Base-by-base conservation (phyloP, 306 rosid species). In the Canavalia gladiata region DNA sequence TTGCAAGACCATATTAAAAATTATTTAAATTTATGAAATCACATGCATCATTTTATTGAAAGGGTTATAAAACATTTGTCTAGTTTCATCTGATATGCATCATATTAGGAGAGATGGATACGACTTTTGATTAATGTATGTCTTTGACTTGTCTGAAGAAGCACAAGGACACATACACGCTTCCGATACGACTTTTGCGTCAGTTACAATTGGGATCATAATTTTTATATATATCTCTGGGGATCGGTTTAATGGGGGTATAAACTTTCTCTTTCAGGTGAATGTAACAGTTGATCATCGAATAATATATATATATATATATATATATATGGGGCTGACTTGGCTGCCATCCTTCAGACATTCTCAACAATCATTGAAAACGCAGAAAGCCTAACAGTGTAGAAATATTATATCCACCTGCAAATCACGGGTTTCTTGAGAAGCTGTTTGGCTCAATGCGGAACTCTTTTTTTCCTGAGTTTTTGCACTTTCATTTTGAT, bases 251-350 rank as follows among this genome's bases (percentile, higher is more conserved):
- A 6, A 39, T 74, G 46, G 52, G 52, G 70, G 69, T 9, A 18
- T 64, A 43, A 72, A 71, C 45, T 74, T 62, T 51, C 25, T 47
- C 85, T 51, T 63, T 80, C 94, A 92, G 97, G 97, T 92, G 87
- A 92, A 92, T 60, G 97, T 89, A 73, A 92, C 97, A 11, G 93
- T 90, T 57, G 97, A 90, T 87, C 97, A 92, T 88, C 88, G 94
- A 54, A 84, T 92, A 60, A 75, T 92, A 43, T 18, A 18, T 18
- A 18, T 18, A 18, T 92, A 90, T 78, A n/a, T n/a, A 75, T 92
- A 43, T 18, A 18, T 18, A 18, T 18, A 18, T 92, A 90, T 78
- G 97, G 97, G 49, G 97, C 94, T 34, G 94, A 90, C 72, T 87
- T 92, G 89, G 94, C 97, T 13, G 90, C 90, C 63, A 90, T 92